Conservation (phyloP, 768 basidiomycete species). For the Boletus patriciae region DNA sequence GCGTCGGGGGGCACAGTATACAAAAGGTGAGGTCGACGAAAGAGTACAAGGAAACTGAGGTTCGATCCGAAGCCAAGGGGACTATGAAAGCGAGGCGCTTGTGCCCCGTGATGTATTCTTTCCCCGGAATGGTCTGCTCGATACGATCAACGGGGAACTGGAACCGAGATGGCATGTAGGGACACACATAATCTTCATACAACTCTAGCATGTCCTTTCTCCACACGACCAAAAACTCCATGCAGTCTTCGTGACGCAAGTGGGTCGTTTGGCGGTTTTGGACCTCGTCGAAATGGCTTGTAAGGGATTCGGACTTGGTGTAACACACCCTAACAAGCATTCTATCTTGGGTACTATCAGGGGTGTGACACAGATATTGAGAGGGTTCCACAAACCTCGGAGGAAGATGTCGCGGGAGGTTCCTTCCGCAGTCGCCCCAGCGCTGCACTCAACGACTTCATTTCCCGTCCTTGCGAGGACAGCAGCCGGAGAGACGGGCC, state of each 20-base stretch:
- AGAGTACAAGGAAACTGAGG: slow-evolving; percentile 82
- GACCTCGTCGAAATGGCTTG: slow-evolving; percentile 60
- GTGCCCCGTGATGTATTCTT: slow-evolving; percentile 65
- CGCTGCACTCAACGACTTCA: slow-evolving; percentile 61
- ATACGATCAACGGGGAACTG: slow-evolving; percentile 4
- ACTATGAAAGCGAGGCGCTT: slow-evolving; percentile 80
- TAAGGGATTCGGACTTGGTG: slow-evolving; percentile 52
- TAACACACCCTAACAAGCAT: slow-evolving; percentile 83
- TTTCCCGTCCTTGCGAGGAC: slow-evolving; percentile 65
- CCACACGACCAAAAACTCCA: slow-evolving; percentile 87
- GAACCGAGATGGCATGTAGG: background rate
- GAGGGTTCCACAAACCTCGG: slow-evolving; percentile 55
- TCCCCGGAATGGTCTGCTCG: slow-evolving; percentile 58
- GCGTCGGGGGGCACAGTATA: slow-evolving; percentile 61
- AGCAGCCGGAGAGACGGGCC: slow-evolving; percentile 55
- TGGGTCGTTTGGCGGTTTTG: slow-evolving; percentile 63
- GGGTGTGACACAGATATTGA: background rate
- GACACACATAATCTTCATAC: slow-evolving; percentile 78
- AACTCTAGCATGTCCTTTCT: slow-evolving; percentile 74
- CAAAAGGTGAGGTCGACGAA: slow-evolving; percentile 84
- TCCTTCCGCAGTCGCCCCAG: too few relatives aligned
- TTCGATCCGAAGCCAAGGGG: slow-evolving; percentile 61
- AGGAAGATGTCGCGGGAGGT: slow-evolving; percentile 68
- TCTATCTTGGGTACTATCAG: slow-evolving; percentile 58
- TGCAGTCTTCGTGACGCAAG: slow-evolving; percentile 64